Base-by-base conservation (phyloP, 2,329 filamentous ascomycete species). In the Didymella lethalis region DNA sequence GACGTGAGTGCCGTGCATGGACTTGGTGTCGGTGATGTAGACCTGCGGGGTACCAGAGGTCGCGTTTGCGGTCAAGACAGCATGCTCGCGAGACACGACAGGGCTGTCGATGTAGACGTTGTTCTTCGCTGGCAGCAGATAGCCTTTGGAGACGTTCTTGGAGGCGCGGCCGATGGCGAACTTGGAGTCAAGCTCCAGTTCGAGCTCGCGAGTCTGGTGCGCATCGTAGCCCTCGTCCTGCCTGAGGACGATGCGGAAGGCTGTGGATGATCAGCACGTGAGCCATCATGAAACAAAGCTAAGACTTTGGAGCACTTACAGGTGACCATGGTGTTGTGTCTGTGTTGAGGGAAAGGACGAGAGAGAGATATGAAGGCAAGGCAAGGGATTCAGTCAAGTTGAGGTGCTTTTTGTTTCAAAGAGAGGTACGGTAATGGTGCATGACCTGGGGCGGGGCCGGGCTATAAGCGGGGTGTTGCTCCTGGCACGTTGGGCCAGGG, bases 51-150 rank as follows among this genome's bases (percentile, higher is more conserved):
- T 36, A 28, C 67, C 64, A 32, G 51, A 49, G 52, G 29, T 46
- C 11, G 61, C 47, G 48, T 69, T 64, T 41, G 64, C 64, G 2
- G 68, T 73, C 36, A 81, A 64, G 51, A 84, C 76, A 16, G 89
- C 90, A 75, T 92, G 90, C 11, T 85, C 73, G 44, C 90, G 82
- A 25, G 89, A 91, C 81, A 92, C 89, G 34, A 92, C 89, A 0
- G 89, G 86, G 56, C 86, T 89, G 64, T 91, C 85, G 58, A 91
- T 89, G 82, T 83, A 91, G 16, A 82, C 86, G 73, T 92, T 92
- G 64, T 84, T 75, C 5, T 66, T 36, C 60, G 76, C 71, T 65
- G 80, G 72, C 52, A 75, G 70, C 40, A 80, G 75, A 40, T 76
- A 82, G 63, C 71, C 68, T 68, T 80, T 80, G 64, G 64, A 45